Base-by-base conservation (phyloP, 345 rosid genomes). In the Draba incana region DNA sequence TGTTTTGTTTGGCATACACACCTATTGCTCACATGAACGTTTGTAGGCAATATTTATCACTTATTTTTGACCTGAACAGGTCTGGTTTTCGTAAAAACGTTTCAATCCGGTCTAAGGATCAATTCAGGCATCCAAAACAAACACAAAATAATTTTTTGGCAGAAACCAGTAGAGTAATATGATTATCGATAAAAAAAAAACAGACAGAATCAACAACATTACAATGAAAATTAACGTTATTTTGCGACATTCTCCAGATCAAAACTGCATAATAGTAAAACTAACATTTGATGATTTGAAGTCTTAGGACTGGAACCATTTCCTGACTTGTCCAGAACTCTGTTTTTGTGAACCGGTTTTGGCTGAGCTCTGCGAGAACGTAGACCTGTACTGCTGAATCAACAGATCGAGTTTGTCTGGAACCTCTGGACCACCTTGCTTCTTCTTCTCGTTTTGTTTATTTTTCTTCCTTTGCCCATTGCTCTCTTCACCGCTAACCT, bases 361-460 rank as follows among this genome's bases (percentile, higher is more conserved):
- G 68, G 79, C 77, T 44, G 84, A 80, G 58, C 68, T 75, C 76
- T 76, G 88, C 1, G 90, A 72, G 75, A 84, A 91, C 78, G 88
- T 93, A 3, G 86, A 72, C 59, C 64, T 82, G 77, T 94, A 88
- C 61, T 75, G 82, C 70, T 88, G 88, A 6, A 88, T 83, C 81
- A 88, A 66, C 79, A 77, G 33, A 71, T 94, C 97, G 1, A 88
- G 90, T 67, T 82, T 84, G 78, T 88, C 96, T 0, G 66, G 78
- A 12, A 56, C 82, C 10, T 87, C 96, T 38, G 66, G 53, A 24
- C 84, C 87, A 23, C 69, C 53, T 15, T 81, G 75, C 8, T 82
- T 78, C 64, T 82, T 83, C 24, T 70, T 85, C 64, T 55, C 47
- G 8, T 28, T 68, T 6, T 60, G 62, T 66, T 81, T 84, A 49